A percentile compares a stretch with the other conserved stretches of the same genome.
Evolutionary conservation across 1,284 basidiomycete genomes (phyloP).

Genomic region (Gymnopus androsaceus): DNA sequence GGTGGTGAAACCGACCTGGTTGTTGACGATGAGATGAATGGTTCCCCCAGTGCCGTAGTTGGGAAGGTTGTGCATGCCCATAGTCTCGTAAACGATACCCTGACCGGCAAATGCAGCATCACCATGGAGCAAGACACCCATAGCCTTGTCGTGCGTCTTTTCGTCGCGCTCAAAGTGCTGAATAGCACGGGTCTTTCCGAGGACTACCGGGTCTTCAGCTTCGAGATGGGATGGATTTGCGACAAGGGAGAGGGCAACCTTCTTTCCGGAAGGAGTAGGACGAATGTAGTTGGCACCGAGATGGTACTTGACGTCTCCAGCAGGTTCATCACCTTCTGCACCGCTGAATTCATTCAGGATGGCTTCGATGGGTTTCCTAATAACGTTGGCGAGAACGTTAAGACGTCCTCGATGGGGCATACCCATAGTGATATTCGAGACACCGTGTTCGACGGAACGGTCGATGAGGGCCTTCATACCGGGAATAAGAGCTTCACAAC

Average conservation of each 20-base stretch:
- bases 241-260: conserved; percentile 95
- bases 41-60: conserved; percentile 98
- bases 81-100: conserved; percentile 98
- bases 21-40: conserved; percentile 98
- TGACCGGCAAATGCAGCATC: conserved; percentile 99
- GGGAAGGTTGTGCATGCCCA: conserved; percentile 96
- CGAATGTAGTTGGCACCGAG: conserved; percentile 98
- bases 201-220: conserved; percentile 95
- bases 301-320: conserved; percentile 99
- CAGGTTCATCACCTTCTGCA: conserved; percentile 71
- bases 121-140: conserved; percentile 96
- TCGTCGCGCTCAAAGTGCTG: conserved; percentile 95
- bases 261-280: conserved; percentile 97
- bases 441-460: conserved; percentile 94
- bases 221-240: conserved; percentile 99
- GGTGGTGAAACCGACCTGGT: conserved; percentile 99
- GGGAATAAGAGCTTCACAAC: conserved; percentile 96
- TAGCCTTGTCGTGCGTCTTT: conserved; percentile 74
- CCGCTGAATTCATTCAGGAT: conserved; percentile 98
- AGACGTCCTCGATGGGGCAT: conserved; percentile 99
- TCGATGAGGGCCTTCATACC: conserved; percentile 99
- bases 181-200: conserved; percentile 96
- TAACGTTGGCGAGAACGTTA: conserved; percentile 98
- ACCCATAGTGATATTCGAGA: conserved; percentile 95
- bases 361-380: conserved; percentile 97